phyloP scores from a whole-genome alignment of 192 early-diverging fungal species.

The Dimargaris verticillata region DNA sequence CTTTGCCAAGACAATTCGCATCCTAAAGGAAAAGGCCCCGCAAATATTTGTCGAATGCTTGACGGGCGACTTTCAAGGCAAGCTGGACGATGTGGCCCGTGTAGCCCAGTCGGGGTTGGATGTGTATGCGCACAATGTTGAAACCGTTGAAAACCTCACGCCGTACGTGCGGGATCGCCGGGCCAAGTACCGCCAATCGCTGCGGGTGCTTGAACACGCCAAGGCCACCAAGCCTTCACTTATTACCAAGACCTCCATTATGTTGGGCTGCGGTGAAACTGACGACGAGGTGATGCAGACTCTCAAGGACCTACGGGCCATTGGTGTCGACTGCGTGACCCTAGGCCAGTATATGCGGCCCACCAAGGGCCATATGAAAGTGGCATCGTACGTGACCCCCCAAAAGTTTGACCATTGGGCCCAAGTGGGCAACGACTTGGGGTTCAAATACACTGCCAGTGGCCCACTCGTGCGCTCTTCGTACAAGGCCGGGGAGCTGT shows the following conservation, averaged over 20 bases:
- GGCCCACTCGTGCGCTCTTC: conserved; percentile 87
- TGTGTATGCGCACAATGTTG: conserved; percentile 97
- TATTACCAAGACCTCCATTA: conserved; percentile 94
- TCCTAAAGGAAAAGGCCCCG: conserved; percentile 75
- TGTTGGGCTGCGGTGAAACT: conserved; percentile 92
- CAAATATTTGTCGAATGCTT: conserved; percentile 90
- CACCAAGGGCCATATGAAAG: conserved; percentile 98
- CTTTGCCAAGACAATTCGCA: conserved; percentile 81
- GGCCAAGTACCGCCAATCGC: conserved; percentile 80
- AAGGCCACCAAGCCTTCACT: conserved; percentile 62
- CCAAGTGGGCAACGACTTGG: conserved; percentile 56
- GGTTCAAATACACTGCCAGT: conserved; percentile 89
- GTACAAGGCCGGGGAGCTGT: conserved; percentile 98
- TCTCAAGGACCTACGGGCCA: conserved; percentile 61
- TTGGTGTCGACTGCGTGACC: conserved; percentile 83
- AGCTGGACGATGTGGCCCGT: conserved; percentile 49
- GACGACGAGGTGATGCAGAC: conserved; percentile 85
- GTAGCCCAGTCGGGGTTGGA: conserved; percentile 88
- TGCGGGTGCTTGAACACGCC: conserved; percentile 74
- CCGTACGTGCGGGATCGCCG: conserved; percentile 82
- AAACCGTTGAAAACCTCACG: conserved; percentile 84
- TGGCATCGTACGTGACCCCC: conserved; percentile 83
- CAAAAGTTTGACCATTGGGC: conserved; percentile 84
- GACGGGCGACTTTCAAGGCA: conserved; percentile 84
- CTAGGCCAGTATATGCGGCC: conserved; percentile 99